Base-by-base conservation (phyloP, 2,329 filamentous ascomycete species). In the Epichloe sylvatica region DNA sequence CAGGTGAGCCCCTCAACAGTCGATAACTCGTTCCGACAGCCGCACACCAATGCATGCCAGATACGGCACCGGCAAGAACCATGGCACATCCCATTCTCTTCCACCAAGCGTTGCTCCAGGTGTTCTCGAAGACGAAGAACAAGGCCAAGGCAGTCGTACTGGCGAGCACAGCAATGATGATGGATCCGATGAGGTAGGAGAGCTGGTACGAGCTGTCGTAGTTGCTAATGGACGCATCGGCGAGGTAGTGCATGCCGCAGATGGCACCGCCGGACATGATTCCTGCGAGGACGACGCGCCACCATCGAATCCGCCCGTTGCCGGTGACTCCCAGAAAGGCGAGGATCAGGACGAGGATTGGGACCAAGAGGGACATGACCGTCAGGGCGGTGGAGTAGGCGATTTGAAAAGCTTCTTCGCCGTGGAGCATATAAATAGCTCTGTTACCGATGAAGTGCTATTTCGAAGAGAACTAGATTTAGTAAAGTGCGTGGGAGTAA, bases 11-110 rank as follows among this genome's bases (percentile, higher is more conserved):
- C 70, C 13, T 34, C 4, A 74, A 64, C 50, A 85, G 64, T 36
- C 70, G 72, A 61, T 90, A 92, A 9, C 65, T 62, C 4, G 85
- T 91, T 8, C 84, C 84, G 11, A 77, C 74, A 3, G 82, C 76
- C 21, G 84, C 86, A 48, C 83, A 83, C 83, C 86, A 92, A 65
- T 92, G 86, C 86, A 92, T 91, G 1, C 84, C 84, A 4, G 82
- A 88, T 1, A 91, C 84, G 36, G 83, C 85, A n/a, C 76, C 71
- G 9, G 85, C 83, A 39, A 94, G 72, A 21, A 88, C 64, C 46
- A 78, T 68, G 15, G 83, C 83, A 54, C 81, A 86, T 1, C 80
- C 57, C 6, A 76, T 64, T 51, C 86, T 74, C 61, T 86, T 86
- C 82, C 82, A 88, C 77, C 83, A 86, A 13, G 76, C 78, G 57